Conservation (phyloP, 306 rosid species). For the Vigna radiata region DNA sequence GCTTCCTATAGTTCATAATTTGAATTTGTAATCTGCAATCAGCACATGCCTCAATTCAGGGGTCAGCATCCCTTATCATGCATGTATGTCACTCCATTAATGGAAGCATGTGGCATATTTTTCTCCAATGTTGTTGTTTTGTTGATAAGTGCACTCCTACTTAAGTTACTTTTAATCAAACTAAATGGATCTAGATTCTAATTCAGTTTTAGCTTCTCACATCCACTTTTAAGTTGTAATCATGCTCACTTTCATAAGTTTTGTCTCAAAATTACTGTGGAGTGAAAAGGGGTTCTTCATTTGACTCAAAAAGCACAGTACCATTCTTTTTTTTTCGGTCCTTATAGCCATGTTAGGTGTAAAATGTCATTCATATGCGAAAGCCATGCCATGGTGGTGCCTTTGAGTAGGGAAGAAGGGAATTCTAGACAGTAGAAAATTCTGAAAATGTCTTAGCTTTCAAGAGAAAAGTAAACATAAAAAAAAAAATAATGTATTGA, state of each 20-base stretch:
- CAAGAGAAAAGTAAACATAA: slow-evolving; percentile 68
- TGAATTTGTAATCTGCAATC: slow-evolving; percentile 15
- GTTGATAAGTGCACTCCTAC: slow-evolving; percentile 20
- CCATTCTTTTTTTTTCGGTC: neutral
- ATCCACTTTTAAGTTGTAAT: slow-evolving; percentile 31
- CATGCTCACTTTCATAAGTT: slow-evolving; percentile 43
- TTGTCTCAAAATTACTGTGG: slow-evolving; percentile 42
- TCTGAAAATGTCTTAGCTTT: slow-evolving; percentile 65
- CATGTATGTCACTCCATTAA: slow-evolving; percentile 37
- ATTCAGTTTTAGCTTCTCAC: slow-evolving; percentile 39
- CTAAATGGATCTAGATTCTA: slow-evolving; percentile 18
- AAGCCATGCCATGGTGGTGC: slow-evolving; percentile 46
- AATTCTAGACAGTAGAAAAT: slow-evolving; percentile 51
- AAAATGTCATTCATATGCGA: slow-evolving; percentile 49
- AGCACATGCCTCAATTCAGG: slow-evolving; percentile 52
- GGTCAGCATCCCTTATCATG: slow-evolving; percentile 38
- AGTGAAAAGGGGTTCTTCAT: slow-evolving; percentile 28
- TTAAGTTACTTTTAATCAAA: slow-evolving; percentile 24
- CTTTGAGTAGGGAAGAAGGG: slow-evolving; percentile 77
- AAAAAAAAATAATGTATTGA: slow-evolving; percentile 30
- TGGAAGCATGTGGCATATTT: slow-evolving; percentile 37
- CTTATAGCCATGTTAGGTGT: slow-evolving; percentile 57
- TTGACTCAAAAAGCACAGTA: slow-evolving; percentile 29
- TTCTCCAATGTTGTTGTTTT: slow-evolving; percentile 25
- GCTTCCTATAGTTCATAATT: slow-evolving; percentile 35